phyloP scores from a whole-genome alignment of 75 land plant genomes.

The Larix kaempferi region DNA sequence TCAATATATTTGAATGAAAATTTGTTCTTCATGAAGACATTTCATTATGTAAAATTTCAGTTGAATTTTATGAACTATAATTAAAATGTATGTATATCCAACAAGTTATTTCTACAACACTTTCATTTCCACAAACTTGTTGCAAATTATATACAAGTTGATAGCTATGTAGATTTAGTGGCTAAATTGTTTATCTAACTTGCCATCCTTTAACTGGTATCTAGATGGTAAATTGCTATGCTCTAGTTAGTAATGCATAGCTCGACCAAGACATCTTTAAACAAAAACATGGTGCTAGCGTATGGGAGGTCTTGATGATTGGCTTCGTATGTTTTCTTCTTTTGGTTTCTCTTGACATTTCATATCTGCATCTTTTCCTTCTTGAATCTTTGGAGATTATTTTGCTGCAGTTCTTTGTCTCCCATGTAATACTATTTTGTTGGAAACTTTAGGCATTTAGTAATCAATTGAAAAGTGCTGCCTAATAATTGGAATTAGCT shows the following conservation, averaged over 20 bases:
- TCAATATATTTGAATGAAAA: too few relatives aligned
- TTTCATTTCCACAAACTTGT: too few relatives aligned
- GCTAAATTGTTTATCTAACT: not conserved
- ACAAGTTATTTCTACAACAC: too few relatives aligned
- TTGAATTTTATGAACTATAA: too few relatives aligned
- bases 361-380: not conserved
- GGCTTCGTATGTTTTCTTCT: not conserved
- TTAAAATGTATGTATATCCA: too few relatives aligned
- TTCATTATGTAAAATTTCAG: too few relatives aligned
- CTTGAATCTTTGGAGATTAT: conserved; percentile 4
- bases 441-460: not conserved
- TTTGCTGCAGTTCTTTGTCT: not conserved
- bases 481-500: not conserved
- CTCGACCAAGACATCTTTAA: not conserved
- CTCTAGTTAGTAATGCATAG: not conserved
- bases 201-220: not conserved
- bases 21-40: too few relatives aligned
- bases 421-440: not conserved
- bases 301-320: not conserved
- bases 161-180: not conserved
- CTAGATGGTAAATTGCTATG: too few relatives aligned
- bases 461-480: not conserved
- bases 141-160: not conserved
- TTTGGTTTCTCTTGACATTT: not conserved
- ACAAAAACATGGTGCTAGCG: not conserved